Evolutionary conservation across 768 basidiomycete species (phyloP), one percentile per base, ranked within the genome.

Genomic region (Agrocybe pediades): DNA sequence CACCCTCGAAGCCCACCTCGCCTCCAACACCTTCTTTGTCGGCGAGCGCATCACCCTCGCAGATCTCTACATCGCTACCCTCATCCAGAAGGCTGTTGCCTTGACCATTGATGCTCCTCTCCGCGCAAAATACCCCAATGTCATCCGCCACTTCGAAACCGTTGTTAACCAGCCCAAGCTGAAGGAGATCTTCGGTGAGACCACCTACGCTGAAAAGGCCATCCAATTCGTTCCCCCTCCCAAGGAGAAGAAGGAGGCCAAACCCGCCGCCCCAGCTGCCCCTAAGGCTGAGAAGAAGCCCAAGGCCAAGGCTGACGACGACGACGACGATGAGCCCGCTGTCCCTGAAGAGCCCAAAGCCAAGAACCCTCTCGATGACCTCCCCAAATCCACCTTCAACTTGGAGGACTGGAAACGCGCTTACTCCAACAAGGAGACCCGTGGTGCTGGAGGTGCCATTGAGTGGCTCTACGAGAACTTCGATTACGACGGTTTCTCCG

Each of bases 401-500:
- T 84, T 94, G 52, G 90, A 96, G 71, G 94, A 98, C 74, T 97
- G 93, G 94, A 98, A 98, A 72, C 87, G 92, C 41, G 88, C 90
- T 41, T 99, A 98, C 80, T 97, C 95, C 65, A 98, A 98, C 88
- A 87, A 88, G 71, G 95, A 98, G n/a, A 98, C 95, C 33, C 86
- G 90, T 50, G 92, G 90, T 30, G 61, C 88, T 16, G 85, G 72
- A 41, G 95, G 91, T 58, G 71, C 93, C 46, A 64, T 99, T 33
- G 93, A 97, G 71, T 98, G 96, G 97, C 88, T 99, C 84, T 95
- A 97, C 79, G 70, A 93, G 71, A 87, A 97, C 79, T 92, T 83
- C 71, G 95, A 98, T 79, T 74, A 82, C 60, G 84, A 86, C 56
- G 94, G 95, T 23, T 97, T 85, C 86, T 95, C 93, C 58, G 71